A percentile compares a stretch with the other conserved stretches of the same genome.
Conservation (phyloP, 2,329 filamentous ascomycete genomes). For the Xylaria digitata region DNA sequence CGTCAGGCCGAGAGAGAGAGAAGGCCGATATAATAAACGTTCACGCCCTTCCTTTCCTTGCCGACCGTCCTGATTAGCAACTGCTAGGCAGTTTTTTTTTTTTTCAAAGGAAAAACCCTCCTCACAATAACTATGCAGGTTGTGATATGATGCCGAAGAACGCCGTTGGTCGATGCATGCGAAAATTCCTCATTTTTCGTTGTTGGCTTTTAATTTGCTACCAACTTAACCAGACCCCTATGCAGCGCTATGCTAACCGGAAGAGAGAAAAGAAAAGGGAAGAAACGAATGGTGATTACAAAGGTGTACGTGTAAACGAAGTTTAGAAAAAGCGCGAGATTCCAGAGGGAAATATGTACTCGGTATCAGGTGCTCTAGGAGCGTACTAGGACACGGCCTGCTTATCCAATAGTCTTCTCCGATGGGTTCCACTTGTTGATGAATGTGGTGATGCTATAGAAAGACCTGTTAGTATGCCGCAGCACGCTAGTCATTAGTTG, state of each 20-base stretch:
- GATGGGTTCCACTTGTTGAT: conserved; percentile 49
- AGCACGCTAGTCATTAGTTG: neutral
- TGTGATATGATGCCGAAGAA: conserved; percentile 22
- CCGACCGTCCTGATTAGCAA: neutral
- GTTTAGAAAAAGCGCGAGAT: neutral
- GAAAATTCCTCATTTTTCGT: conserved; percentile 23
- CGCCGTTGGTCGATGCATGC: conserved; percentile 31
- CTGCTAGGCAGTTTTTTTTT: neutral
- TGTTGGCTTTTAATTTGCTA: conserved; percentile 23
- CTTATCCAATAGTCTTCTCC: conserved; percentile 39
- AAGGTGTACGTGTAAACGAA: conserved; percentile 11
- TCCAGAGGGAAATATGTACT: neutral
- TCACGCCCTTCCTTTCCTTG: neutral
- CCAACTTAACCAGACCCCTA: conserved; percentile 26
- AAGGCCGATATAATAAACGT: neutral
- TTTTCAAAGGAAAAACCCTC: neutral
- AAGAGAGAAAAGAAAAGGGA: neutral
- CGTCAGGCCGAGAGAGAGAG: neutral
- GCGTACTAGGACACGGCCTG: neutral
- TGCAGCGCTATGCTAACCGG: conserved; percentile 37
- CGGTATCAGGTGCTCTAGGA: conserved; percentile 2
- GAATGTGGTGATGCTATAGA: conserved; percentile 44
- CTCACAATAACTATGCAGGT: conserved; percentile 22
- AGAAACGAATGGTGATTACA: conserved; percentile 18
- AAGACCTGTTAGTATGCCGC: conserved; percentile 32